Conservation (phyloP, 495 filamentous ascomycete genomes). For the Aspergillus bridgeri region DNA sequence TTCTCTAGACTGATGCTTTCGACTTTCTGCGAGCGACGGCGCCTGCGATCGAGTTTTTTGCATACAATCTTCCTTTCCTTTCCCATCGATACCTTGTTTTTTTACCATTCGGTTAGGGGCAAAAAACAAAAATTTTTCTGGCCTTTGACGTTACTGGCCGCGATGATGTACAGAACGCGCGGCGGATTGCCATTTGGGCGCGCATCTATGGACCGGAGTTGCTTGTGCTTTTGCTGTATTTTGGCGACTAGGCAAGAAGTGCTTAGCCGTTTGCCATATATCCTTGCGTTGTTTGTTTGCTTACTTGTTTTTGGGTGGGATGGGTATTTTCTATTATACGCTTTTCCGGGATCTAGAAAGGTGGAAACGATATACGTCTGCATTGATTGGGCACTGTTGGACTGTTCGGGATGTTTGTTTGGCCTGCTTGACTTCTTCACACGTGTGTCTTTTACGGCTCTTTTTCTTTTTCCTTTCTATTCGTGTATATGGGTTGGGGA, state of each 20-base stretch:
- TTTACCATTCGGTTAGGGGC: constrained; percentile 42
- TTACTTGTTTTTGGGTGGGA: constrained; percentile 27
- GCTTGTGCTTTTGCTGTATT: constrained; percentile 26
- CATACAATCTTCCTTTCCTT: constrained; percentile 27
- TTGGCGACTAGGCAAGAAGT: constrained; percentile 32
- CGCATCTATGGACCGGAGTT: constrained; percentile 39
- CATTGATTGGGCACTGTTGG: constrained; percentile 48
- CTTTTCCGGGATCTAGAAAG: constrained; percentile 48
- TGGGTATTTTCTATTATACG: constrained; percentile 38
- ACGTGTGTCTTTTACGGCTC: constrained; percentile 23
- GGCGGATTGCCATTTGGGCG: constrained; percentile 41
- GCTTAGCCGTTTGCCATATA: constrained; percentile 30
- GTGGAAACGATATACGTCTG: constrained; percentile 55
- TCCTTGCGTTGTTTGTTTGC: constrained; percentile 30
- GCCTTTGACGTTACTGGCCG: constrained; percentile 28
- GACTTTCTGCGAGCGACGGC: constrained; percentile 48
- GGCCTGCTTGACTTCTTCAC: constrained; percentile 26
- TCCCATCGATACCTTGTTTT: constrained; percentile 40
- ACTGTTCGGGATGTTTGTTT: constrained; percentile 32
- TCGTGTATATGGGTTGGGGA: constrained; percentile 44
- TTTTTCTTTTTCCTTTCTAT: constrained; percentile 28
- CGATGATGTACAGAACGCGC: constrained; percentile 48
- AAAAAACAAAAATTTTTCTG: constrained; percentile 27
- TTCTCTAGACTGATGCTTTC: constrained; percentile 43
- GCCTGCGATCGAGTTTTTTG: constrained; percentile 45